A percentile compares a stretch with the other conserved stretches of the same genome.
Conservation (phyloP, 306 rosid genomes). For the Datisca glomerata region DNA sequence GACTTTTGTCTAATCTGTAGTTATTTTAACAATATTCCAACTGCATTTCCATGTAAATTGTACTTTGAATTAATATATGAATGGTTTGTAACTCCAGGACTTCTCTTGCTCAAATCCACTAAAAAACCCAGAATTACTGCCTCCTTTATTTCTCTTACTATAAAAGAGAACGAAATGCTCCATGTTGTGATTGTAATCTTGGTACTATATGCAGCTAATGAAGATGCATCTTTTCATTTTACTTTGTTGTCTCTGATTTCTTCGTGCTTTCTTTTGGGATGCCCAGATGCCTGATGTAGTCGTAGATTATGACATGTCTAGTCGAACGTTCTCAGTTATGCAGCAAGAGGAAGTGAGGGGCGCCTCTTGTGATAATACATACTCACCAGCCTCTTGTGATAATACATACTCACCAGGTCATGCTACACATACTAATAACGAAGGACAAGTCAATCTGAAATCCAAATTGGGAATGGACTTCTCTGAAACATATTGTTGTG, state of each 20-base stretch:
- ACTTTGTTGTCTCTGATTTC: too few species aligned
- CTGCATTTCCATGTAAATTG: too few species aligned
- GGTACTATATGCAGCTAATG: too few species aligned
- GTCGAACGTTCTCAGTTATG: conserved; percentile 40
- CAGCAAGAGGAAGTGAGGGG: conserved; percentile 76
- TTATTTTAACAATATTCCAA: too few species aligned
- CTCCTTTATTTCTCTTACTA: too few species aligned
- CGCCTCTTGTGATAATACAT: conserved; percentile 24
- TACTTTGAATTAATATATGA: too few species aligned
- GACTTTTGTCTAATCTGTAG: conserved; percentile 1
- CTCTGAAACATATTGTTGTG: conserved; percentile 51
- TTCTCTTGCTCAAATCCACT: too few species aligned
- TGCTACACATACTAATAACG: conserved; percentile 12
- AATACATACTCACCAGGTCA: conserved; percentile 14
- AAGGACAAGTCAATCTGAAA: conserved; percentile 19
- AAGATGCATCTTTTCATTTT: too few species aligned
- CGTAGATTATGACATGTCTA: conserved; percentile 81
- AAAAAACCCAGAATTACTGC: too few species aligned
- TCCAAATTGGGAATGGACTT: conserved; percentile 50
- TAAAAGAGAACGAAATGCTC: too few species aligned
- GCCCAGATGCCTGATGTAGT: conserved; percentile 83
- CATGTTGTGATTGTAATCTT: too few species aligned
- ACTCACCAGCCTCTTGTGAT: conserved; percentile 16
- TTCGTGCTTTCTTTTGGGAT: conserved; percentile 7
- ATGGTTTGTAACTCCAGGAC: too few species aligned